Evolutionary conservation across 805 yeast genomes (phyloP), one percentile per base, ranked within the genome.

Genomic region (Danielia oregonensis): DNA sequence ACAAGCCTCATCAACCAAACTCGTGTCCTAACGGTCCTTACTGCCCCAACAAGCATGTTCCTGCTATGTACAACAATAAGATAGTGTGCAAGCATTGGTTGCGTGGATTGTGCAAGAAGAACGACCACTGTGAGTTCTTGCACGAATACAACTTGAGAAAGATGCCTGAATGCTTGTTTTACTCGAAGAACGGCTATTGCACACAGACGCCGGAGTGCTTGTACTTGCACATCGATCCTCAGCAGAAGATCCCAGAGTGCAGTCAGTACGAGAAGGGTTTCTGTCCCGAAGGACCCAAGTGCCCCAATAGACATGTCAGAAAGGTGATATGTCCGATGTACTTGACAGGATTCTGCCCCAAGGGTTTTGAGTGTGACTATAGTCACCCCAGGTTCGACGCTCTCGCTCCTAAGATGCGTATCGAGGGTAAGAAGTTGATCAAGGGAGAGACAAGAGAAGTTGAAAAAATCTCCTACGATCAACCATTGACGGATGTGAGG

Each of bases 51-150:
- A 85, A 88, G 53, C 97, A 91, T 61, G 82, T 82, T 22, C 74
- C 78, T 4, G 49, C 69, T 13, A 65, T 65, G 70, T 66, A 59
- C 48, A 59, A 55, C 35, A 68, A 69, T 41, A 70, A 70, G 49
- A 86, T 93, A 35, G 98, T 93, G 4, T 93, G 98, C 59, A 91
- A 93, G 70, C 97, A 93, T 67, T 93, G 98, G 99, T 75, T 93
- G 23, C 76, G 97, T 46, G 99, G 99, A 0, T 73, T 93, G 23
- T 93, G 99, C 63, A 93, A 93, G 63, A 91, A 91, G 68, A 95
- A 94, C 32, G 95, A 88, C 48, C 86, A 86, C 46, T 93, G 99
- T 61, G 99, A 93, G 65, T 93, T 86, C 52, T 63, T 93, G 29
- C 99, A 93, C 61, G 99, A 93, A 56, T 89, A 89, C 54, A 91